Conservation (phyloP, 225 moss, liverwort and hornwort species). For the Straminergon stramineum region DNA sequence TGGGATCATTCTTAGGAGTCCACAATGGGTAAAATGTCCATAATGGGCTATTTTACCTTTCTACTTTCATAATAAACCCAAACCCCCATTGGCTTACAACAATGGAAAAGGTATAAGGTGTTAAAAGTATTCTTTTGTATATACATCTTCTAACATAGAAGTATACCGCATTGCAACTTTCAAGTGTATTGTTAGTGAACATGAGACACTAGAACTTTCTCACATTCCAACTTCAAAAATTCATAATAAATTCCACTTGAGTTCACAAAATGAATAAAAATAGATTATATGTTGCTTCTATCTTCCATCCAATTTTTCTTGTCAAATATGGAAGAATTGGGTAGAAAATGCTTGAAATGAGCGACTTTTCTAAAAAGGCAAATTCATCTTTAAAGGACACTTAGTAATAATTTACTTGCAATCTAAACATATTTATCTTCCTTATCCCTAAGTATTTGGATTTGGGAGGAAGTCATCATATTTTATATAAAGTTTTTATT, state of each 20-base stretch:
- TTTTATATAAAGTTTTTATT: no score
- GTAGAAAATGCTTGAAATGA: background rate
- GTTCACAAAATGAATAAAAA: background rate
- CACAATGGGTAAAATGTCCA: no score
- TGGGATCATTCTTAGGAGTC: no score
- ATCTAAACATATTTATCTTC: background rate
- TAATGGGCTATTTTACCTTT: no score
- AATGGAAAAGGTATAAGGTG: no score
- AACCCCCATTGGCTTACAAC: fast-evolving
- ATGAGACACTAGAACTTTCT: background rate
- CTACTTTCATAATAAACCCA: background rate
- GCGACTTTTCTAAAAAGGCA: fast-evolving
- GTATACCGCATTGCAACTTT: background rate
- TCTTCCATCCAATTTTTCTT: background rate
- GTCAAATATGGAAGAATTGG: background rate
- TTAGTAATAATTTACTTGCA: background rate
- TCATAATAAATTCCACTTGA: fast-evolving
- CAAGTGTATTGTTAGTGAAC: background rate
- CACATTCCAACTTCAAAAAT: background rate
- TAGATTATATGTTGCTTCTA: background rate
- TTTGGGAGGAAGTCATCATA: background rate
- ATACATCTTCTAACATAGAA: background rate
- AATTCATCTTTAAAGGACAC: no score
- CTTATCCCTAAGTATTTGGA: background rate
- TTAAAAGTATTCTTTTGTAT: background rate